Evolutionary conservation across 2,329 filamentous ascomycete genomes (phyloP).

Genomic region (Trichoderma cornu-damae): DNA sequence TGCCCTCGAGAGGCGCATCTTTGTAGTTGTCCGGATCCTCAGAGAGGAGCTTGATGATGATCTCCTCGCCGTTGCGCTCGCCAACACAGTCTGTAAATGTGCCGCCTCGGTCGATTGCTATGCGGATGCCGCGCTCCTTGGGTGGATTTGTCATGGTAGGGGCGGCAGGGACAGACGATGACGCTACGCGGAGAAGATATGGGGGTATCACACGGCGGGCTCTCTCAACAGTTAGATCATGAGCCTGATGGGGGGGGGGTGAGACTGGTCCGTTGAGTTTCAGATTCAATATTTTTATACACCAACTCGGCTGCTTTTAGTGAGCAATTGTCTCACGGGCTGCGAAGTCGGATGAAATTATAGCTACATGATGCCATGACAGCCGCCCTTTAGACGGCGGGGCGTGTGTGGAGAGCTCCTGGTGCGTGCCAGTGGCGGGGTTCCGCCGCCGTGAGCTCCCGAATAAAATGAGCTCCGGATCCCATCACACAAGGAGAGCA

Average conservation of each 20-base stretch:
- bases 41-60: slow-evolving; percentile 82
- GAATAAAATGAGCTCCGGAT: background rate
- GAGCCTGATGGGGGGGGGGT: background rate
- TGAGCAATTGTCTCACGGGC: background rate
- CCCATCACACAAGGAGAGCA: background rate
- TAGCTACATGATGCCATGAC: slow-evolving; percentile 10
- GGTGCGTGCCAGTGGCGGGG: slow-evolving; percentile 19
- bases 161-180: background rate
- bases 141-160: slow-evolving; percentile 33
- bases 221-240: background rate
- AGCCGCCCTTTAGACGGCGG: slow-evolving; percentile 1
- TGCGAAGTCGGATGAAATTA: background rate
- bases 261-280: background rate
- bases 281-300: background rate
- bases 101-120: slow-evolving; percentile 75
- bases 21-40: slow-evolving; percentile 87
- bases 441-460: slow-evolving; percentile 20
- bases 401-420: slow-evolving; percentile 6
- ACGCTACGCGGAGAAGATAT: background rate
- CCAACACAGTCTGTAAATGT: slow-evolving; percentile 93
- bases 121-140: slow-evolving; percentile 58
- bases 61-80: slow-evolving; percentile 71
- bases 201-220: background rate
- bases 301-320: background rate
- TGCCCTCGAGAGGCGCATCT: slow-evolving; percentile 87